Evolutionary conservation across 2,329 filamentous ascomycete species (phyloP), one percentile per base, ranked within the genome.

Genomic region (Gnomoniopsis sp.): DNA sequence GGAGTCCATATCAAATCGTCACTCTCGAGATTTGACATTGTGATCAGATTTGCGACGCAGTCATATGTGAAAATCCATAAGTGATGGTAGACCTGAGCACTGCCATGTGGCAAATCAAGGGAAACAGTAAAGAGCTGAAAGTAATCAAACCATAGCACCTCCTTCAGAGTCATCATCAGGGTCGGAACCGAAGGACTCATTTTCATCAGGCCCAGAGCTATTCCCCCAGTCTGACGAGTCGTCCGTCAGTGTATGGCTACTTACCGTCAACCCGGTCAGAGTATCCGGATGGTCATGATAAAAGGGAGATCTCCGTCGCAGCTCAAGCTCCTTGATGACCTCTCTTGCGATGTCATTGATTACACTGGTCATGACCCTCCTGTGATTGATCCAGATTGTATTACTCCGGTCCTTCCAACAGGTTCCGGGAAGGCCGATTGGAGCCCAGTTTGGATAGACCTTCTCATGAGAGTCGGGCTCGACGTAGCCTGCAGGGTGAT

Each of bases 371-470:
- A 58, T 26, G n/a, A 55, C 10, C 6, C 38, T 41, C 14, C 56
- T 17, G 4, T 55, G 56, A 4, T 48, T 22, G 6, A 33, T 6
- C 49, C 50, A 58, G 11, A 34, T 12, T 22, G 23, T 33, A 2
- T 43, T 50, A 1, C 4, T 22, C 7, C 6, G 8, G 14, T 50
- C 21, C 11, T 17, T 23, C 7, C 33, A 22, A 6, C 4, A 30
- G 26, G 4, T 8, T 4, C 26, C 8, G 26, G 26, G 4, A 8
- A 49, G 51, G 6, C 36, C 23, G 14, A 48, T 12, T 1, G 70
- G 66, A 8, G 74, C 72, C 78, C 78, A 80, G 46, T 74, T 75
- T 4, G 69, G 51, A 36, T 73, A 79, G 0, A 73, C 62, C 46
- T 76, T 78, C 23, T 72, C 65, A 51, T 79, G 77, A 0, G 71